Conservation (phyloP, 2,329 filamentous ascomycete species). For the Lecanosticta acicola region DNA sequence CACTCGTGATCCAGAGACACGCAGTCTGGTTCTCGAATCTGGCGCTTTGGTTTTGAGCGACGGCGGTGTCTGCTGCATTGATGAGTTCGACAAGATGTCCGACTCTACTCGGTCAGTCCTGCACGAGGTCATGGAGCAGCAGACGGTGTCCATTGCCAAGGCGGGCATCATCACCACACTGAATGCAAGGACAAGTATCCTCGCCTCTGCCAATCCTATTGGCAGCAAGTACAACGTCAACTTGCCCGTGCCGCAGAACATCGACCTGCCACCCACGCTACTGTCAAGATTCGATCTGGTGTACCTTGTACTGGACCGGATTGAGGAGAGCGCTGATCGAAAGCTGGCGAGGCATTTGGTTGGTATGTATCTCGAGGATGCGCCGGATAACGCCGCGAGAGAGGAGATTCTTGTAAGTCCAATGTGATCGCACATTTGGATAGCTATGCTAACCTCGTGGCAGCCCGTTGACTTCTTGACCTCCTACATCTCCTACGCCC, state of each 20-base stretch:
- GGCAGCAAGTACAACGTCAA: constrained; percentile 97
- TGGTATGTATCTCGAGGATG: constrained; percentile 94
- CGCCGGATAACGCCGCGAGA: constrained; percentile 72
- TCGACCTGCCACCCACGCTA: constrained; percentile 90
- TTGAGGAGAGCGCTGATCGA: constrained; percentile 84
- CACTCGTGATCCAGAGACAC: constrained; percentile 67
- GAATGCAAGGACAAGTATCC: constrained; percentile 90
- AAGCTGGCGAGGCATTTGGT: constrained; percentile 86
- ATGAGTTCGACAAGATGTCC: constrained; percentile 77
- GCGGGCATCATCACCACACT: constrained; percentile 79
- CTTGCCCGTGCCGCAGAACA: constrained; percentile 93
- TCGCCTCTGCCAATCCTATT: constrained; percentile 96
- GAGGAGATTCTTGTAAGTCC: constrained; percentile 72
- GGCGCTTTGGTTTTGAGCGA: constrained; percentile 69
- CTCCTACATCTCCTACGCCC: constrained; percentile 93
- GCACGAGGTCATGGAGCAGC: constrained; percentile 77
- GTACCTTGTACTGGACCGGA: constrained; percentile 89
- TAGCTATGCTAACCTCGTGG: constrained; percentile 6
- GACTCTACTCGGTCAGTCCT: constrained; percentile 67
- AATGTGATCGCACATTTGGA: constrained; percentile 5
- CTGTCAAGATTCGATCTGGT: constrained; percentile 95
- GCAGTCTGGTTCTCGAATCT: constrained; percentile 68
- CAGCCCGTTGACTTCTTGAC: constrained; percentile 93
- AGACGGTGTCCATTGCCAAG: constrained; percentile 72
- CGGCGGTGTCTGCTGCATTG: constrained; percentile 71